These are phyloP conservation scores for Fusarium oxysporum DNA, from an alignment of 2,329 filamentous ascomycete genomes.

Conservation along the genomic window DNA sequence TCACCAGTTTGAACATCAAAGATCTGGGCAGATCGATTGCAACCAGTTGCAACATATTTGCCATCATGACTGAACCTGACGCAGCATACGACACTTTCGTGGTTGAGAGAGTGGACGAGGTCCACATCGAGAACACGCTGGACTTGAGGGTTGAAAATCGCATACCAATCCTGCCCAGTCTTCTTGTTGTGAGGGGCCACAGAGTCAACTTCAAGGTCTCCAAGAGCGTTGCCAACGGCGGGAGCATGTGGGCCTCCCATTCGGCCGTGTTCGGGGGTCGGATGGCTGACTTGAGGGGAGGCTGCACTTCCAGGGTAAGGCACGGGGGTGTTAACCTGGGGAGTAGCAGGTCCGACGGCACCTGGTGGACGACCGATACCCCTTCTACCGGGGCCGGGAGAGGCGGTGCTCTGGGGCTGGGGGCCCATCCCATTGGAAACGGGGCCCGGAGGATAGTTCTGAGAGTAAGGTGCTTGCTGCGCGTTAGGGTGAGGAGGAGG, in stretches of 20 bases:
- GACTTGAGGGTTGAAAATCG: constrained; percentile 93
- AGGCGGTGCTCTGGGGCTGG: constrained; percentile 86
- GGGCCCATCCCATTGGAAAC: constrained; percentile 79
- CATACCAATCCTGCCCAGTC: constrained; percentile 92
- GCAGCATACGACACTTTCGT: constrained; percentile 98
- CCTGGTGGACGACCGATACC: constrained; percentile 74
- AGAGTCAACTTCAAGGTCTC: constrained; percentile 87
- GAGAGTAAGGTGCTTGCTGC: constrained; percentile 79
- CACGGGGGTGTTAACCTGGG: constrained; percentile 89
- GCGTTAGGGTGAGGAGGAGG: constrained; percentile 70
- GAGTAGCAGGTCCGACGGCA: constrained; percentile 79
- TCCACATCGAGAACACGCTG: constrained; percentile 93
- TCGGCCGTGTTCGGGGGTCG: constrained; percentile 75
- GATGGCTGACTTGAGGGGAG: constrained; percentile 89
- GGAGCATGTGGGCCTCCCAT: constrained; percentile 63
- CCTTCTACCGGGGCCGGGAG: constrained; percentile 84
- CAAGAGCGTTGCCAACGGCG: constrained; percentile 73
- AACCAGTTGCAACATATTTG: constrained; percentile 95
- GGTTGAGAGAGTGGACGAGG: constrained; percentile 89
- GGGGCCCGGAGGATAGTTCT: constrained; percentile 71
- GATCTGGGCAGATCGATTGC: constrained; percentile 99
- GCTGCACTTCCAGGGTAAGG: constrained; percentile 85
- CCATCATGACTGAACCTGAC: constrained; percentile 97
- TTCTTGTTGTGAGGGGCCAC: constrained; percentile 90
- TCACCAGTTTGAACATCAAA: constrained; percentile 91